These are phyloP conservation scores for Coelastrella sp. DNA, from an alignment of 139 green algal species.

Conservation along the genomic window DNA sequence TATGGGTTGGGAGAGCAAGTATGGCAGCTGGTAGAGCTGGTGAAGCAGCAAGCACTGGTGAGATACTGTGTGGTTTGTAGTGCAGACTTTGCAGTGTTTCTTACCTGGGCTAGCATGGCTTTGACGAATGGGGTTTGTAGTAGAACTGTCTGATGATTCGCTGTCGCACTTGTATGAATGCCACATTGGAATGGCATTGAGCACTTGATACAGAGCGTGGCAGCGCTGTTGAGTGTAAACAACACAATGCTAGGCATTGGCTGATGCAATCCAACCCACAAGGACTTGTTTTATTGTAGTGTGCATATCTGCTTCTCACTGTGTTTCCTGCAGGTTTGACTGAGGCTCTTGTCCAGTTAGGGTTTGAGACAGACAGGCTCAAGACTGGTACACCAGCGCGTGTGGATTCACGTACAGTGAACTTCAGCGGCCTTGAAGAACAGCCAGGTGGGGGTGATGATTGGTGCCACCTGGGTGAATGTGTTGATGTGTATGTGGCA, in stretches of 20 bases:
- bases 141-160: too few species aligned
- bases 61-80: not conserved
- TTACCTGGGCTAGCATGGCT: too few species aligned
- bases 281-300: too few species aligned
- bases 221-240: too few species aligned
- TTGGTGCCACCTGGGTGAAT: too few species aligned
- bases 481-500: not conserved
- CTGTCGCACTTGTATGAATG: too few species aligned
- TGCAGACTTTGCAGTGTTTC: not conserved
- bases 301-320: too few species aligned
- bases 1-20: conserved; percentile 93
- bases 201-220: too few species aligned
- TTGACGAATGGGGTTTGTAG: too few species aligned
- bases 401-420: conserved; percentile 90
- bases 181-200: too few species aligned
- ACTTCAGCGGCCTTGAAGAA: conserved; percentile 82
- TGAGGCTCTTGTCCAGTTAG: conserved; percentile 85
- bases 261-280: too few species aligned
- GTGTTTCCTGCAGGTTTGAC: conserved; percentile 79
- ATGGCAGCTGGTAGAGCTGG: conserved; percentile 92
- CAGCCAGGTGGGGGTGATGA: conserved; percentile 74
- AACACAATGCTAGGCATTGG: too few species aligned
- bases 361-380: conserved; percentile 94
- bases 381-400: conserved; percentile 97
- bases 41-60: conserved; percentile 79